Conservation (phyloP, 139 green algal species). For the Protoeuglena noctilucae region DNA sequence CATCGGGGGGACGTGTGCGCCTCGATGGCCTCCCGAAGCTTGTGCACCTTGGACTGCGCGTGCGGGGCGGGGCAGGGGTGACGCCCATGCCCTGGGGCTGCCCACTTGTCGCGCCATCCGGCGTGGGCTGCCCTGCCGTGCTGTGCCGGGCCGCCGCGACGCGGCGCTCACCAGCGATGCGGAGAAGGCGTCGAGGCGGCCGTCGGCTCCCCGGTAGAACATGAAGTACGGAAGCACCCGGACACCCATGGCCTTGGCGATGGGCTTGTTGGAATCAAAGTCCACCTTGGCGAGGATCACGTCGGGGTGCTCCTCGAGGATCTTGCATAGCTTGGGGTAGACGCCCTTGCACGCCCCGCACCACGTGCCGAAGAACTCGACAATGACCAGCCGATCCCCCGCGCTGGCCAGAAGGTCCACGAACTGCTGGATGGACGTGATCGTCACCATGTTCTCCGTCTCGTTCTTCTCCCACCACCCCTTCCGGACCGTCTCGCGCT, state of each 20-base stretch:
- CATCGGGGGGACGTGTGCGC: too few relatives aligned
- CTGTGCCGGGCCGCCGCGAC: not conserved
- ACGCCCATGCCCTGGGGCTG: not conserved
- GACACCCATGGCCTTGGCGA: slow-evolving; percentile 4
- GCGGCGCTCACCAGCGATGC: slow-evolving; percentile 2
- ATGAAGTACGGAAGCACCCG: slow-evolving; percentile 1
- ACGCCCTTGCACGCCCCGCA: slow-evolving; percentile 2
- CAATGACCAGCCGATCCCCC: slow-evolving; percentile 1
- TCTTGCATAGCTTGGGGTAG: not conserved
- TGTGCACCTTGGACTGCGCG: too few relatives aligned
- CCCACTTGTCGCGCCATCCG: not conserved
- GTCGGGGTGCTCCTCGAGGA: not conserved
- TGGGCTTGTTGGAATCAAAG: slow-evolving; percentile 6
- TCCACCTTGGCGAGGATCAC: slow-evolving; percentile 2
- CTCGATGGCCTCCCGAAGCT: too few relatives aligned
- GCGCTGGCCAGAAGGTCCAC: not conserved
- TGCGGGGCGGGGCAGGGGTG: not conserved
- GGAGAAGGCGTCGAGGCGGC: slow-evolving; percentile 2
- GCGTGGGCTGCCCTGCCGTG: too few relatives aligned
- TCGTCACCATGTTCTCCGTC: not conserved
- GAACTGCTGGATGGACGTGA: not conserved
- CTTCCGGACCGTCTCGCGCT: too few relatives aligned
- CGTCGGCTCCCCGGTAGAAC: slow-evolving; percentile 5
- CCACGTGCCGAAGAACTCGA: slow-evolving; percentile 6
- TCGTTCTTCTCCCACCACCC: not conserved